phyloP scores from a whole-genome alignment of 2,329 filamentous ascomycete species.

The Pseudogymnoascus sp. region DNA sequence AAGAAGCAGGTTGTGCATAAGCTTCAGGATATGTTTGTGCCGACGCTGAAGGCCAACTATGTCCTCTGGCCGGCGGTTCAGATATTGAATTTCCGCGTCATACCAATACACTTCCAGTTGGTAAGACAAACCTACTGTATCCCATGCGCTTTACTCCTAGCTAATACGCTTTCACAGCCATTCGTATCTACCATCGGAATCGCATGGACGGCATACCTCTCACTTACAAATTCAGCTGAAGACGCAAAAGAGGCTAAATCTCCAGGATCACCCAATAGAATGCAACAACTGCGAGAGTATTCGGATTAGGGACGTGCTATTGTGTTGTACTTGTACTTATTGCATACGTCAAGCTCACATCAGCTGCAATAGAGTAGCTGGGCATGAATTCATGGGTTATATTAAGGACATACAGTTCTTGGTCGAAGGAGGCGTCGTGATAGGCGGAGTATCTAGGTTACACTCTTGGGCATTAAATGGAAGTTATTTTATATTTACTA shows the following conservation, averaged over 20 bases:
- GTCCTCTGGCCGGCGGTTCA: slow-evolving; percentile 93
- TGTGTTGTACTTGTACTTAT: background rate
- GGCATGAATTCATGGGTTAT: background rate
- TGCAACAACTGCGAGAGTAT: background rate
- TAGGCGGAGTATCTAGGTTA: background rate
- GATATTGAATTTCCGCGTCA: slow-evolving; percentile 89
- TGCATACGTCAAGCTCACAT: background rate
- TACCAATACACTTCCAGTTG: slow-evolving; percentile 94
- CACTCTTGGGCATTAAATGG: background rate
- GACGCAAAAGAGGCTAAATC: slow-evolving; percentile 23
- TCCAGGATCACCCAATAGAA: background rate
- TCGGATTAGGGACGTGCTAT: background rate
- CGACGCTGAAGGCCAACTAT: slow-evolving; percentile 92
- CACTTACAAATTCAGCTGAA: slow-evolving; percentile 79
- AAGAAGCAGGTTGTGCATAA: slow-evolving; percentile 72
- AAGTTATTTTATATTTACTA: background rate
- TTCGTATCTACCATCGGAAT: slow-evolving; percentile 96
- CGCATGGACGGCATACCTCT: slow-evolving; percentile 95
- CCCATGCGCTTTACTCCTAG: slow-evolving; percentile 5
- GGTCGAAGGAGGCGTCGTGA: slow-evolving; percentile 1
- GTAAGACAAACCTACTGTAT: slow-evolving; percentile 48
- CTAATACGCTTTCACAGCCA: slow-evolving; percentile 49
- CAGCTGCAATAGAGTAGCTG: background rate
- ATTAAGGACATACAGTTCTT: background rate
- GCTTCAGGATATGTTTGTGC: slow-evolving; percentile 87